phyloP scores from a whole-genome alignment of 805 yeast species.

The Candida silvatica region DNA sequence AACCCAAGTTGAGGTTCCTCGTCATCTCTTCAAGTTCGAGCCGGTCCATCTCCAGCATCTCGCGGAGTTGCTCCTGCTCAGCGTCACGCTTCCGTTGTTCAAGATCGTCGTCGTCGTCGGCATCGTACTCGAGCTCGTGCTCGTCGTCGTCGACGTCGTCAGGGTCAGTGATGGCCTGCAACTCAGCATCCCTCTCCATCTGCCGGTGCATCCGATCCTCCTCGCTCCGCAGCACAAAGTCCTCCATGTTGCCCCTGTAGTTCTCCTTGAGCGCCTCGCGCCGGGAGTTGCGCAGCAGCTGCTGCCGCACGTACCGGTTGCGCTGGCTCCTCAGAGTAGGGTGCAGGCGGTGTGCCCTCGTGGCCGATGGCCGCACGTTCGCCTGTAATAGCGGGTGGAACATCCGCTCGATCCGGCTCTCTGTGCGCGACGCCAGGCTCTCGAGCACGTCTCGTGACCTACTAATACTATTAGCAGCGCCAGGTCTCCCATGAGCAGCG shows the following conservation, averaged over 20 bases:
- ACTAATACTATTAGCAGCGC: too few species aligned
- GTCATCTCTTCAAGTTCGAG: slow-evolving; percentile 24
- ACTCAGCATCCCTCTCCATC: slow-evolving; percentile 14
- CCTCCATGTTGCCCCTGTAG: slow-evolving; percentile 21
- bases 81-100: background rate
- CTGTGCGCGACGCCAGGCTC: slow-evolving; percentile 6
- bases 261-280: slow-evolving; percentile 8
- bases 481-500: too few species aligned
- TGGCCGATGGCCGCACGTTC: background rate
- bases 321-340: background rate
- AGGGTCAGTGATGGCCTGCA: slow-evolving; percentile 10
- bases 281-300: slow-evolving; percentile 4
- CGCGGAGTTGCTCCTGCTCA: slow-evolving; percentile 20
- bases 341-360: slow-evolving; percentile 2
- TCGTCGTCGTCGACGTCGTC: slow-evolving; percentile 15
- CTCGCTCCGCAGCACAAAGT: slow-evolving; percentile 19
- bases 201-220: slow-evolving; percentile 7
- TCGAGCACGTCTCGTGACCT: slow-evolving; percentile 1
- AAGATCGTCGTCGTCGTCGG: slow-evolving; percentile 11
- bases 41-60: slow-evolving; percentile 18
- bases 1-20: slow-evolving; percentile 12
- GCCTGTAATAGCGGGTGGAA: slow-evolving; percentile 13
- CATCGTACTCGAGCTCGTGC: slow-evolving; percentile 22
- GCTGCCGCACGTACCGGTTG: slow-evolving; percentile 4
- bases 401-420: slow-evolving; percentile 9